Percentiles rank a stretch among this genome's conserved stretches.
Conservation (phyloP, 2,329 filamentous ascomycete genomes). For the Ilyonectria sp. region DNA sequence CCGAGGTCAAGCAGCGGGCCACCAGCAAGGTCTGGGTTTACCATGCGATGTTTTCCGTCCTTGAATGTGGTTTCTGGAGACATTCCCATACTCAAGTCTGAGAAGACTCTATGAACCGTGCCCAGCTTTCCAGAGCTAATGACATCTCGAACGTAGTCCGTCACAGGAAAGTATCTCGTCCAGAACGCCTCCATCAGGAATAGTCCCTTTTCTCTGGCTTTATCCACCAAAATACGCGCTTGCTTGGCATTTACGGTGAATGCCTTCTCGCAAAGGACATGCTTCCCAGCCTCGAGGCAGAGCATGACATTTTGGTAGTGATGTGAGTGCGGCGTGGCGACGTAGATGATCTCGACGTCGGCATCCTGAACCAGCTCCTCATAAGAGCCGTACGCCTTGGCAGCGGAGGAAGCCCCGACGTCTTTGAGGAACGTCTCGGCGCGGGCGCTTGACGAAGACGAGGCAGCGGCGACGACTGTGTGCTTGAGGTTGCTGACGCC, state of each 20-base stretch:
- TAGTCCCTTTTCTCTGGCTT: slow-evolving; percentile 78
- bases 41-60: slow-evolving; percentile 75
- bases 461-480: slow-evolving; percentile 84
- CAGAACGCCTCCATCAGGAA: slow-evolving; percentile 90
- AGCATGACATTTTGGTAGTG: slow-evolving; percentile 92
- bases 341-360: slow-evolving; percentile 86
- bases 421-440: slow-evolving; percentile 81
- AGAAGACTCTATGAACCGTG: slow-evolving; percentile 69
- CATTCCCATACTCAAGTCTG: slow-evolving; percentile 4
- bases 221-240: slow-evolving; percentile 77
- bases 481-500: slow-evolving; percentile 81
- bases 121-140: slow-evolving; percentile 68
- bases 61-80: slow-evolving; percentile 19
- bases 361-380: slow-evolving; percentile 83
- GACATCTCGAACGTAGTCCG: slow-evolving; percentile 79
- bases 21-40: slow-evolving; percentile 85
- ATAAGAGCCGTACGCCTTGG: slow-evolving; percentile 84
- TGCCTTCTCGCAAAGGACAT: slow-evolving; percentile 91
- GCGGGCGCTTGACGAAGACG: slow-evolving; percentile 78
- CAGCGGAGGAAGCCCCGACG: slow-evolving; percentile 74
- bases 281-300: slow-evolving; percentile 83
- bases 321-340: slow-evolving; percentile 90
- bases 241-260: slow-evolving; percentile 88
- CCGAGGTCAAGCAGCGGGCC: slow-evolving; percentile 87
- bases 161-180: slow-evolving; percentile 90